Conservation (phyloP, 768 basidiomycete species). For the Boletus rubescentipes region DNA sequence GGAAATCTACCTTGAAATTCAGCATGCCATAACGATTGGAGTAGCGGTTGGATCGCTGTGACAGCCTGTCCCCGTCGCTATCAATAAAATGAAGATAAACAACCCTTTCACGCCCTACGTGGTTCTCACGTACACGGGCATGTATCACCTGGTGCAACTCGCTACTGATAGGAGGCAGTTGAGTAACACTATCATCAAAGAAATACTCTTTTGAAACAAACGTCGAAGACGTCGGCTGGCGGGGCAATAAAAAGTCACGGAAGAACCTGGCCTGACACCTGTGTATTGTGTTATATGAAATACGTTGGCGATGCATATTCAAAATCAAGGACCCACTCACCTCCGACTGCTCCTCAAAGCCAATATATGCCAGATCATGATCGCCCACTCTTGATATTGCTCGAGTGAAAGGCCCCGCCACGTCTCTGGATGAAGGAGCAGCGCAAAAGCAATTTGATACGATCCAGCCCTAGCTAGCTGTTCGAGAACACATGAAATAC, state of each 20-base stretch:
- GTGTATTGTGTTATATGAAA: conserved; percentile 12
- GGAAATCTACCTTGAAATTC: conserved; percentile 73
- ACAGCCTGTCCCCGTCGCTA: conserved; percentile 67
- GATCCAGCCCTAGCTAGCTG: conserved; percentile 71
- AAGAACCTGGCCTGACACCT: conserved; percentile 66
- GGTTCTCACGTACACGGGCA: conserved; percentile 36
- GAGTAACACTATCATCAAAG: conserved; percentile 37
- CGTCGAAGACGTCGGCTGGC: conserved; percentile 50
- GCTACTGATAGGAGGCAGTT: conserved; percentile 39
- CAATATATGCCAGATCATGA: conserved; percentile 76
- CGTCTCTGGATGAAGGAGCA: conserved; percentile 64
- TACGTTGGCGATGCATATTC: conserved; percentile 1
- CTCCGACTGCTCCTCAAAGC: conserved; percentile 65
- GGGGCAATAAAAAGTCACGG: conserved; percentile 61
- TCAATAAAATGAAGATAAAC: conserved; percentile 5
- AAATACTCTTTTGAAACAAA: conserved; percentile 59
- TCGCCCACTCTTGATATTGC: conserved; percentile 73
- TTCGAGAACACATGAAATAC: conserved; percentile 14
- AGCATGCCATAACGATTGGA: conserved; percentile 75
- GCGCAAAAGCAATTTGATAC: conserved; percentile 58
- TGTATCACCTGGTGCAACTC: conserved; percentile 44
- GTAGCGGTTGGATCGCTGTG: conserved; percentile 59
- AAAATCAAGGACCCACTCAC: conserved; percentile 38
- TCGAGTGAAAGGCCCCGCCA: conserved; percentile 67
- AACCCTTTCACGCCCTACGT: conserved; percentile 13